A percentile compares a stretch with the other conserved stretches of the same genome.
phyloP scores from a whole-genome alignment of 1,139 yeast genomes.

The Hyphopichia fennica region DNA sequence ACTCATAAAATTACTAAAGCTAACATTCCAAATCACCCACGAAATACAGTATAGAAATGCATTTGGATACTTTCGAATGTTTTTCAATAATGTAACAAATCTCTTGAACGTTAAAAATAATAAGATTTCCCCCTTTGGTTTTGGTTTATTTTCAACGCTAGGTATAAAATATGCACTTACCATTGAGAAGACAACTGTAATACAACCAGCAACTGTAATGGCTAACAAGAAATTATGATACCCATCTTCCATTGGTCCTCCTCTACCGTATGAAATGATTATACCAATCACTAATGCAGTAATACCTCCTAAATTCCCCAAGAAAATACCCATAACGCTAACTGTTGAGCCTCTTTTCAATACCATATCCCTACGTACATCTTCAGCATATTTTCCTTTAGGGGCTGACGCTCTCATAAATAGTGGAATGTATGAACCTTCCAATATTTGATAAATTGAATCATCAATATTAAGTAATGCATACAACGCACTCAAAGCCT shows the following conservation, averaged over 20 bases:
- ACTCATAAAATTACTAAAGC: slow-evolving; percentile 35
- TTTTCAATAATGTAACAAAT: slow-evolving; percentile 20
- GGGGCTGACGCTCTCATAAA: slow-evolving; percentile 35
- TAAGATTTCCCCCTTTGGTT: slow-evolving; percentile 24
- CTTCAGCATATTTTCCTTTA: slow-evolving; percentile 21
- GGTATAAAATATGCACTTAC: slow-evolving; percentile 33
- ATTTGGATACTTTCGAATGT: slow-evolving; percentile 32
- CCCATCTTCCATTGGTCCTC: slow-evolving; percentile 27
- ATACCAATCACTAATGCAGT: slow-evolving; percentile 41
- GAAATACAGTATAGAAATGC: slow-evolving; percentile 40
- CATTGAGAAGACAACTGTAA: slow-evolving; percentile 30
- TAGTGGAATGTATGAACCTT: slow-evolving; percentile 44
- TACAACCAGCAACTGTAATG: slow-evolving; percentile 41
- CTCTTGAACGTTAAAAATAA: slow-evolving; percentile 27
- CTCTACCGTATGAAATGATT: slow-evolving; percentile 33
- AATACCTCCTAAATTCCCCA: slow-evolving; percentile 43
- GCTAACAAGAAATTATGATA: slow-evolving; percentile 39
- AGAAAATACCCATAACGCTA: slow-evolving; percentile 39
- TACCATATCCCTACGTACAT: slow-evolving; percentile 22
- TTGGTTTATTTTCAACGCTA: slow-evolving; percentile 25
- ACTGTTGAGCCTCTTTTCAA: slow-evolving; percentile 36
- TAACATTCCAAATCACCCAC: slow-evolving; percentile 49
- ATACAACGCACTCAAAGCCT: slow-evolving; percentile 28
- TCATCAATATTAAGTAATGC: slow-evolving; percentile 29
- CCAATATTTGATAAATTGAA: slow-evolving; percentile 39